Evolutionary conservation across 805 yeast genomes (phyloP), one percentile per base, ranked within the genome.

Genomic region (Kuraishia molischiana): DNA sequence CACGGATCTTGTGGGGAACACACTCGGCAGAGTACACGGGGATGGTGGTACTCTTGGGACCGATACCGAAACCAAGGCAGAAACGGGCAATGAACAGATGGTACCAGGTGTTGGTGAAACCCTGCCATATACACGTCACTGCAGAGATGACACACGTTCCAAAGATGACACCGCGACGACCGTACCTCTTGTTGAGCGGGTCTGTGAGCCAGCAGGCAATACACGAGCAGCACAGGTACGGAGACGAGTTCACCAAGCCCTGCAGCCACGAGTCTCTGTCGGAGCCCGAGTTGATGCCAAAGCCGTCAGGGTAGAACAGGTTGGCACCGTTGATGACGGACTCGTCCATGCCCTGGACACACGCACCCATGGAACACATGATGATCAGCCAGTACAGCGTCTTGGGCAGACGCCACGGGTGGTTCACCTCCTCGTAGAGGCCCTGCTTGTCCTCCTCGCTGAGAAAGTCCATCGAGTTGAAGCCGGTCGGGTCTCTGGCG

Each of bases 321-420:
- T 72, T 65, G 5, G 87, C 87, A 45, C 89, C 89, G 48, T 79
- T 79, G 42, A 80, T 73, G 18, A 81, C 85, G 4, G 84, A 64
- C 54, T 81, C 85, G 58, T 81, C 87, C 79, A 81, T 79, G 55
- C 89, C 87, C 54, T 79, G 86, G 30, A 79, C 81, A 17, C 83
- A 83, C 17, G 87, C 89, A 37, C 84, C 81, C 73, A 79, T 68
- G 1, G 86, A 79, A n/a, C 81, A 77, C 45, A 78, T 69, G 11
- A 77, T 67, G 38, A 80, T 74, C 39, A 79, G 72, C 41, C 63
- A 73, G 43, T 71, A 54, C 47, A 80, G 61, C 41, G 67, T 73
- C 8, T 49, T 44, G 18, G 62, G 76, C 19, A 71, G 37, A 29
- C 53, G 54, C 74, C 69, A 73, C 14, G 69, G 71, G 32, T 65